Conservation (phyloP, 805 yeast species). For the Ogataea dorogensis region DNA sequence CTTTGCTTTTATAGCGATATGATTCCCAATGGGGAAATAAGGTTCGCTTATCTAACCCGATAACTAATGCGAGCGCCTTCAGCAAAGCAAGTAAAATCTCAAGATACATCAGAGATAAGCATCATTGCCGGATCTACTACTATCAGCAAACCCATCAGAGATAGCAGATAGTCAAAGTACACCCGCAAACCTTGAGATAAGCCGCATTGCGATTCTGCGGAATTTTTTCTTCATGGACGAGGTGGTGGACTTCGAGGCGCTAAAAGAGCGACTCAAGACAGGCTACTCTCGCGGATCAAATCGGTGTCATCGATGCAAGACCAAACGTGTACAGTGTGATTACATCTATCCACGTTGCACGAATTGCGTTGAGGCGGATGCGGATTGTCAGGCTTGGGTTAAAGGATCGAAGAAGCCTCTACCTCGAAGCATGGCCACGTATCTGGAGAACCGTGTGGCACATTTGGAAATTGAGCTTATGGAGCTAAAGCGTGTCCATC, state of each 20-base stretch:
- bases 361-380: constrained; percentile 11
- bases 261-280: background rate
- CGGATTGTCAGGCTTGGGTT: constrained; percentile 16
- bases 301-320: constrained; percentile 16
- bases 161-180: no score
- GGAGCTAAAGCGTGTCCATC: constrained; percentile 1
- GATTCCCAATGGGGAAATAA: background rate
- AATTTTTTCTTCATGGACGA: constrained; percentile 15
- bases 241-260: constrained; percentile 5
- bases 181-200: no score
- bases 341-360: constrained; percentile 18
- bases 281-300: constrained; percentile 15
- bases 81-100: no score
- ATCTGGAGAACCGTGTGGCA: constrained; percentile 17
- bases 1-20: background rate
- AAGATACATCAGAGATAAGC: no score
- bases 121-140: no score
- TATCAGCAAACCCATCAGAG: no score
- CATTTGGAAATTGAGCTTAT: constrained; percentile 13
- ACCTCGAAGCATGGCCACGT: constrained; percentile 15
- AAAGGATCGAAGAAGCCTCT: constrained; percentile 16
- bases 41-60: background rate
- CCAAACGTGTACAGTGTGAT: constrained; percentile 13
- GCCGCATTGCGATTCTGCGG: no score
- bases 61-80: no score